Conservation (phyloP, 139 green algal genomes). For the Closterium sp. region DNA sequence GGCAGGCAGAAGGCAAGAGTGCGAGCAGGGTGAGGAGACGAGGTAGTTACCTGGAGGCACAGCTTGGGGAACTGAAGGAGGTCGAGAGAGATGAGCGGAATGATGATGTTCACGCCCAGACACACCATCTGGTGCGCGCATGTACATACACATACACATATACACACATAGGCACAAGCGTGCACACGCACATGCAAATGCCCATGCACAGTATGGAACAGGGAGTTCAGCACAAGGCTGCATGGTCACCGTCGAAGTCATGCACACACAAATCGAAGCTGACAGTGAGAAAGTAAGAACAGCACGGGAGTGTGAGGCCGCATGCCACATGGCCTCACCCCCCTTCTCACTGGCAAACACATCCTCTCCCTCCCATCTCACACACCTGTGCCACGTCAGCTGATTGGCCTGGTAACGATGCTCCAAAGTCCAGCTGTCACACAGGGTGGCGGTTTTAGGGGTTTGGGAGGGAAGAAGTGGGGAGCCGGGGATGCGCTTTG, state of each 20-base stretch:
- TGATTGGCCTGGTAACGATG: not conserved
- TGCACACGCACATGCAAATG: not conserved
- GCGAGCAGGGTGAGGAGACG: too few relatives aligned
- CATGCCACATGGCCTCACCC: too few relatives aligned
- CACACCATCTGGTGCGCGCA: conserved; percentile 34
- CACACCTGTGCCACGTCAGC: not conserved
- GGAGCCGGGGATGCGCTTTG: too few relatives aligned
- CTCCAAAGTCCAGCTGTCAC: not conserved
- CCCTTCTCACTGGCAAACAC: not conserved
- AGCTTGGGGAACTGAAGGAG: conserved; percentile 79
- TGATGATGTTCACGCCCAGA: conserved; percentile 68
- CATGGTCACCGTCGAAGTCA: too few relatives aligned
- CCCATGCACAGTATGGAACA: not conserved
- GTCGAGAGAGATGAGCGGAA: conserved; percentile 74
- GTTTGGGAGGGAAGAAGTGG: not conserved
- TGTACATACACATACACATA: not conserved
- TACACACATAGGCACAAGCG: too few relatives aligned
- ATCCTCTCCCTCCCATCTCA: not conserved
- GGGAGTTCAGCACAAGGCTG: not conserved
- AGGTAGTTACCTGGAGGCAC: conserved; percentile 32
- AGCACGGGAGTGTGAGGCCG: too few relatives aligned
- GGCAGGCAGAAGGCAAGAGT: too few relatives aligned
- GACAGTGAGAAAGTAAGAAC: too few relatives aligned
- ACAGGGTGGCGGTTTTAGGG: not conserved
- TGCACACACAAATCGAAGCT: too few relatives aligned